Evolutionary conservation across 257 asterid genomes (phyloP).

Genomic region (Euphrasia confusa): DNA sequence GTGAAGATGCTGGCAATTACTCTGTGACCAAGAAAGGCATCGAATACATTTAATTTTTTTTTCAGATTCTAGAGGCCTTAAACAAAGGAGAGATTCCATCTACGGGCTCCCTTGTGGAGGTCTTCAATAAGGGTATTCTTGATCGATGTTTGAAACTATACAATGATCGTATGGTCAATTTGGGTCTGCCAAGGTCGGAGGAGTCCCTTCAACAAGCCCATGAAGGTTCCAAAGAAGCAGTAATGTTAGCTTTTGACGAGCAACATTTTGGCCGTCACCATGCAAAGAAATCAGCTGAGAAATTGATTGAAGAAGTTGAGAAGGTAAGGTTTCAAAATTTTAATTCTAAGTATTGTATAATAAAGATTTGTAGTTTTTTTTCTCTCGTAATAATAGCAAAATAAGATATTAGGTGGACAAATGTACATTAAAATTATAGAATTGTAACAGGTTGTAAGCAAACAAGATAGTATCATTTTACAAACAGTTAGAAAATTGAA

Average conservation of each 20-base stretch:
- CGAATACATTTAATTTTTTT: not conserved
- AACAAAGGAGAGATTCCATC: conserved; percentile 98
- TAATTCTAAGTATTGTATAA: no score
- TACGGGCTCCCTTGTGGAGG: conserved; percentile 94
- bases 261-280: conserved; percentile 94
- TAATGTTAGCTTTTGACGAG: conserved; percentile 66
- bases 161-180: conserved; percentile 41
- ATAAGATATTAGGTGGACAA: no score
- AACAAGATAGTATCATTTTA: no score
- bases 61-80: conserved; percentile 91
- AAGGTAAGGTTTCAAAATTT: conserved; percentile 41
- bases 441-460: no score
- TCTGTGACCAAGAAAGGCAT: not conserved
- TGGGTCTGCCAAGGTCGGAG: conserved; percentile 58
- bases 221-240: conserved; percentile 51
- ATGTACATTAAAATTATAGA: no score
- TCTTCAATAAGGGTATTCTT: conserved; percentile 79
- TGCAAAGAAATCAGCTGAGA: conserved; percentile 85
- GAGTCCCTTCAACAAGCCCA: conserved; percentile 61
- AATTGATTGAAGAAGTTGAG: conserved; percentile 68
- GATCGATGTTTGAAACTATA: conserved; percentile 75
- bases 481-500: no score
- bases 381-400: no score
- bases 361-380: no score
- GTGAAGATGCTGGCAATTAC: not conserved